A percentile compares a stretch with the other conserved stretches of the same genome.
phyloP scores from a whole-genome alignment of 495 filamentous ascomycete species.

The Pyrenula aspistea region DNA sequence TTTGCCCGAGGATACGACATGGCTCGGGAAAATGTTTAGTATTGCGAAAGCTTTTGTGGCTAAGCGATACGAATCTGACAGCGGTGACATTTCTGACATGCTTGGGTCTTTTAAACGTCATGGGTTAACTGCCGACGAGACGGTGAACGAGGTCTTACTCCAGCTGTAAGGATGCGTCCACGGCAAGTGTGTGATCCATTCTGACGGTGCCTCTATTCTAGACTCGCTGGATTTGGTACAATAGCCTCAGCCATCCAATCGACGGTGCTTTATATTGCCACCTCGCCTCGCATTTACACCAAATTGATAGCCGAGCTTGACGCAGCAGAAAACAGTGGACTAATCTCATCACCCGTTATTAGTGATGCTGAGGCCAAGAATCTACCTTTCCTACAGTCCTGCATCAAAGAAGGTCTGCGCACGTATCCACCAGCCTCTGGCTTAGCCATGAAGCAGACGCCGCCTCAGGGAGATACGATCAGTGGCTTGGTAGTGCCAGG shows the following conservation, averaged over 20 bases:
- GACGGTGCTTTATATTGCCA: not conserved
- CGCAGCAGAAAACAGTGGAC: constrained; percentile 7
- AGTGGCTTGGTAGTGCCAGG: constrained; percentile 10
- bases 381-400: constrained; percentile 28
- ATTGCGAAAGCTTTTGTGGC: not conserved
- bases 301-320: constrained; percentile 42
- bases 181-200: not conserved
- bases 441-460: constrained; percentile 9
- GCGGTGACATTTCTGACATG: not conserved
- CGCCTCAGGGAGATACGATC: constrained; percentile 6
- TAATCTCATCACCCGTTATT: constrained; percentile 7
- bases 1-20: constrained; percentile 26
- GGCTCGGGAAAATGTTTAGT: constrained; percentile 30
- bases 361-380: constrained; percentile 20
- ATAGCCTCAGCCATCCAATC: not conserved
- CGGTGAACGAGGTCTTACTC: not conserved
- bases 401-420: constrained; percentile 21
- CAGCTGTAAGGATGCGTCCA: not conserved
- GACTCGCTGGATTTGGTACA: not conserved
- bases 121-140: not conserved
- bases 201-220: not conserved
- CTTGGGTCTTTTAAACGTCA: not conserved
- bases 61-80: not conserved
- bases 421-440: constrained; percentile 9
- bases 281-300: constrained; percentile 19